These are phyloP conservation scores for Melampsora occidentalis DNA, from an alignment of 1,284 basidiomycete species.

Conservation along the genomic window DNA sequence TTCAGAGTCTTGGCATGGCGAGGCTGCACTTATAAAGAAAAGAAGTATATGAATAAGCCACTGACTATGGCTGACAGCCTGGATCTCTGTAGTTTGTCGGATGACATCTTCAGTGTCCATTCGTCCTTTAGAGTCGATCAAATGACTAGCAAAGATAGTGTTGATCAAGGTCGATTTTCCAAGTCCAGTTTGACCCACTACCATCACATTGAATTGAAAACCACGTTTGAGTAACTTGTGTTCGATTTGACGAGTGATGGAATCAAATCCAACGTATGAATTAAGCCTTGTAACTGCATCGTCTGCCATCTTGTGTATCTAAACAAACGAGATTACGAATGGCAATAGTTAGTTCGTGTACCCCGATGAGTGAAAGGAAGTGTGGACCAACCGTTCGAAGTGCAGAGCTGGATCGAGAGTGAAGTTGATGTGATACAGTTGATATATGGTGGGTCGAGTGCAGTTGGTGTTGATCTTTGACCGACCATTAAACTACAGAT, in stretches of 20 bases:
- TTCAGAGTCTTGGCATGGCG: not conserved
- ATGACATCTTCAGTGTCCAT: constrained; percentile 80
- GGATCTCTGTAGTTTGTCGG: constrained; percentile 93
- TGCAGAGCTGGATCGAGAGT: too few relatives aligned
- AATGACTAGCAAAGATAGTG: constrained; percentile 96
- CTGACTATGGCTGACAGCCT: constrained; percentile 87
- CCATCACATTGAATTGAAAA: constrained; percentile 98
- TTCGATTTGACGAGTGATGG: constrained; percentile 94
- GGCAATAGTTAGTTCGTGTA: too few relatives aligned
- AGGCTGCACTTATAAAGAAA: not conserved
- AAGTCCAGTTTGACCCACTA: constrained; percentile 91
- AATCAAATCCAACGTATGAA: constrained; percentile 55
- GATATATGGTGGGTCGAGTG: too few relatives aligned
- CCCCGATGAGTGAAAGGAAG: too few relatives aligned
- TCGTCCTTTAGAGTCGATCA: constrained; percentile 95
- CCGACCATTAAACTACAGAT: too few relatives aligned
- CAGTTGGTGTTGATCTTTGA: too few relatives aligned
- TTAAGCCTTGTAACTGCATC: constrained; percentile 50
- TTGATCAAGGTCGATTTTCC: constrained; percentile 99
- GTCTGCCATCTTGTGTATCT: constrained; percentile 23
- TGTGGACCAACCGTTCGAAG: too few relatives aligned
- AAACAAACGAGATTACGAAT: too few relatives aligned
- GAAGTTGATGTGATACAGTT: too few relatives aligned
- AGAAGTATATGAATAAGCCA: not conserved
- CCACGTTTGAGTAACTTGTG: constrained; percentile 98